These are phyloP conservation scores for Favolaschia claudopus DNA, from an alignment of 768 basidiomycete genomes.

Conservation along the genomic window DNA sequence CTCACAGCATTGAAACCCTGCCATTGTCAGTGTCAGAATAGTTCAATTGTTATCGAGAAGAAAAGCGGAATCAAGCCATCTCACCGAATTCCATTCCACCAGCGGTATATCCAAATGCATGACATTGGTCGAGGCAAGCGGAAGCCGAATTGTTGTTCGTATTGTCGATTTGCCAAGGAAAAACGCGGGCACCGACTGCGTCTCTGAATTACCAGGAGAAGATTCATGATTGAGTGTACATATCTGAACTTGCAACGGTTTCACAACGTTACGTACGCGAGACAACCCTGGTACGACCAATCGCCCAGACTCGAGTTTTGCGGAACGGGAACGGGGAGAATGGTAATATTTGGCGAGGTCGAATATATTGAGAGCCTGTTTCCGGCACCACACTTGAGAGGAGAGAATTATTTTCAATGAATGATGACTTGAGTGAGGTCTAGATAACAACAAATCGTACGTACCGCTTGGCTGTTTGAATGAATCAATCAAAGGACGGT, in stretches of 20 bases:
- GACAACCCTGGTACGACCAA: slow-evolving; percentile 72
- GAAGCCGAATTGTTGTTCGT: slow-evolving; percentile 68
- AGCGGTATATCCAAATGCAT: slow-evolving; percentile 73
- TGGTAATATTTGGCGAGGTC: slow-evolving; percentile 55
- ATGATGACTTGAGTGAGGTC: too few species aligned
- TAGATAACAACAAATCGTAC: neutral
- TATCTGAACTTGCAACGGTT: neutral
- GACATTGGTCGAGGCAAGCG: slow-evolving; percentile 73
- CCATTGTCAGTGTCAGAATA: slow-evolving; percentile 45
- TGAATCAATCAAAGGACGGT: too few species aligned
- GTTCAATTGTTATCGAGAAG: neutral
- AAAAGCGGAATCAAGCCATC: slow-evolving; percentile 16
- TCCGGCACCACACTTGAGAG: slow-evolving; percentile 65
- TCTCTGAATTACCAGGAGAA: slow-evolving; percentile 60
- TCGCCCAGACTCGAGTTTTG: slow-evolving; percentile 64
- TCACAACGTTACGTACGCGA: slow-evolving; percentile 57
- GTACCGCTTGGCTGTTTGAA: slow-evolving; percentile 18
- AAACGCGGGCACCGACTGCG: slow-evolving; percentile 50
- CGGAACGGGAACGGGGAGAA: slow-evolving; percentile 64
- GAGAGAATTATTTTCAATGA: neutral
- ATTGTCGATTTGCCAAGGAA: slow-evolving; percentile 69
- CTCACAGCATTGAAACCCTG: slow-evolving; percentile 71
- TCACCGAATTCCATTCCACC: slow-evolving; percentile 67
- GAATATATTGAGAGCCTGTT: slow-evolving; percentile 76
- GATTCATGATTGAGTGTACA: neutral